Evolutionary conservation across 768 basidiomycete genomes (phyloP).

Genomic region (Tylopilus felleus): DNA sequence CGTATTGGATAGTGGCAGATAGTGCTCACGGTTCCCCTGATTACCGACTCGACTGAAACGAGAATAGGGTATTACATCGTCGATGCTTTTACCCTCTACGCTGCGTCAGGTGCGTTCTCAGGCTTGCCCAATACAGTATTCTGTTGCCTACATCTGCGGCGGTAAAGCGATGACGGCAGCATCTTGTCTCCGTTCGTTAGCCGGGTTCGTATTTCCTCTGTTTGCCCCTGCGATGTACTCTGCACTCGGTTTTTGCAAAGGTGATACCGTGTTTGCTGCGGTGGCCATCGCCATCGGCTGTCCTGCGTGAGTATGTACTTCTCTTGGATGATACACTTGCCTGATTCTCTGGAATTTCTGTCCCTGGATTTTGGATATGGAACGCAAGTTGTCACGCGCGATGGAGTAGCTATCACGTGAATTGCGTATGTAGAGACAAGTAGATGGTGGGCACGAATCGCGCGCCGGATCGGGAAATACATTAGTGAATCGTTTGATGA

Average conservation of each 20-base stretch:
- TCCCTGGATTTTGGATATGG: slow-evolving; percentile 46
- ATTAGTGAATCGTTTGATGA: no score
- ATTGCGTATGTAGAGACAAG: no score
- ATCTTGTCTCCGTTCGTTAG: slow-evolving; percentile 56
- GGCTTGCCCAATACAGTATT: background rate
- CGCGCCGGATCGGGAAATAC: no score
- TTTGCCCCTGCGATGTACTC: slow-evolving; percentile 72
- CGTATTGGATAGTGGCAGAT: slow-evolving; percentile 71
- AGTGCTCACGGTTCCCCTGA: slow-evolving; percentile 11
- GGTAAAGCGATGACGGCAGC: slow-evolving; percentile 61
- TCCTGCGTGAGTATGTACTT: slow-evolving; percentile 37
- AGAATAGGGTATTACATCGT: slow-evolving; percentile 57
- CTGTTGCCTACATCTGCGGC: background rate
- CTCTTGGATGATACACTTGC: slow-evolving; percentile 1
- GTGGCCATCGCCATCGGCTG: slow-evolving; percentile 58
- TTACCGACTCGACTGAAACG: background rate
- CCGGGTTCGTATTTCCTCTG: slow-evolving; percentile 75
- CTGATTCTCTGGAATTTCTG: slow-evolving; percentile 38
- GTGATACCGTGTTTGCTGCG: slow-evolving; percentile 60
- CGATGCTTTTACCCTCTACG: slow-evolving; percentile 61
- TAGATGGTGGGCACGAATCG: no score
- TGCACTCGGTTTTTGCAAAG: slow-evolving; percentile 65
- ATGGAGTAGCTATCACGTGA: background rate
- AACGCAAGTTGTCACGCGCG: slow-evolving; percentile 41
- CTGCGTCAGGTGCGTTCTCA: slow-evolving; percentile 54